Base-by-base conservation (phyloP, 139 green algal species). In the Chlamydomonas incerta region DNA sequence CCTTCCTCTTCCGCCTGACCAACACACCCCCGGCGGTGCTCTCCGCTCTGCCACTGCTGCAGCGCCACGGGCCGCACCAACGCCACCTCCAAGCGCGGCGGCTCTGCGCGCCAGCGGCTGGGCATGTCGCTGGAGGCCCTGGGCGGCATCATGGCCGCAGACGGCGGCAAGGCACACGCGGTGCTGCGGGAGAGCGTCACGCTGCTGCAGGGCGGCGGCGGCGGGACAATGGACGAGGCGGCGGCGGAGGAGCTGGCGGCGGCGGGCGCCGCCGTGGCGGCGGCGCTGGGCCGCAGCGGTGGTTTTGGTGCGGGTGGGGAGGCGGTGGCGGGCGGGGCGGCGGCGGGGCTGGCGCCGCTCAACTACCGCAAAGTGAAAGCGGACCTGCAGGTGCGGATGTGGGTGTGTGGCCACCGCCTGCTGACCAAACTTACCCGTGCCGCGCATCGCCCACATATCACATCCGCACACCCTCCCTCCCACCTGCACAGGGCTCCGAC, bases 401-500 rank as follows among this genome's bases (percentile, higher is more conserved):
- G 18, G 46, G 71, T 29, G 41, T 20, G 20, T n/a, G n/a, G n/a
- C n/a, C n/a, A n/a, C n/a, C n/a, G n/a, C n/a, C n/a, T n/a, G n/a
- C n/a, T n/a, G n/a, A n/a, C n/a, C n/a, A n/a, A n/a, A n/a, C n/a
- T n/a, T n/a, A n/a, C n/a, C n/a, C n/a, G n/a, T n/a, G n/a, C n/a
- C n/a, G n/a, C n/a, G n/a, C n/a, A n/a, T n/a, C n/a, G n/a, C n/a
- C n/a, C n/a, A n/a, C n/a, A n/a, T n/a, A n/a, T n/a, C 69, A 17
- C 37, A n/a, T 18, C 69, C 69, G 11, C 69, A 15, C 72, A 55
- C 8, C 46, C 15, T 77, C 47, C n/a, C 35, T 29, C 8, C 62
- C 37, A n/a, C n/a, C n/a, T n/a, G 6, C 29, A 4, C 80, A 85
- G 80, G 80, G 80, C 14, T 67, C 67, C n/a, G 68, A 85, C 67